Evolutionary conservation across 441 rosid genomes (phyloP).

Genomic region (Euphorbia corollata): DNA sequence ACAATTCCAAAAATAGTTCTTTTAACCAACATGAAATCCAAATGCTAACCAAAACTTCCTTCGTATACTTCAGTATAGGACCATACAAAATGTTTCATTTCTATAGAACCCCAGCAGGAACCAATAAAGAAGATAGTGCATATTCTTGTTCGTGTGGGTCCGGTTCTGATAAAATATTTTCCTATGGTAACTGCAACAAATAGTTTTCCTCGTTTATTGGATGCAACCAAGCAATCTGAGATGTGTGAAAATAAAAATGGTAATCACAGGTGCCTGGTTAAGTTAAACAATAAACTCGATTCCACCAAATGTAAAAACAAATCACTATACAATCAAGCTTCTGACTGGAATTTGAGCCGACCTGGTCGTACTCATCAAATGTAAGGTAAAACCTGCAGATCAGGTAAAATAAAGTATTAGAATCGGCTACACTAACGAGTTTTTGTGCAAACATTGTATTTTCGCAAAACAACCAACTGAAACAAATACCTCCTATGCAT

Average conservation of each 20-base stretch:
- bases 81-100: background rate
- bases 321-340: constrained; percentile 15
- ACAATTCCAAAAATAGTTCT: background rate
- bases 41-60: constrained; percentile 2
- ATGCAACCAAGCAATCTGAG: constrained; percentile 53
- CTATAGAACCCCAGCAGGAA: constrained; percentile 11
- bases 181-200: constrained; percentile 7
- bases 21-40: background rate
- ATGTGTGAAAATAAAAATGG: constrained; percentile 35
- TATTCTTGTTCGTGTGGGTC: constrained; percentile 13
- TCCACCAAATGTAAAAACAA: constrained; percentile 18
- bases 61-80: background rate
- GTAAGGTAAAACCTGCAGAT: constrained; percentile 23
- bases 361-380: constrained; percentile 11
- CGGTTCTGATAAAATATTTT: constrained; percentile 13
- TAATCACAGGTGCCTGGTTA: constrained; percentile 45
- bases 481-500: background rate
- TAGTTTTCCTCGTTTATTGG: constrained; percentile 21
- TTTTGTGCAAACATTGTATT: background rate
- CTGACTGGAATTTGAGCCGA: background rate
- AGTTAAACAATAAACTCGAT: constrained; percentile 40
- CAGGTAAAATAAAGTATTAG: background rate
- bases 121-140: background rate
- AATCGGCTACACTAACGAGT: background rate
- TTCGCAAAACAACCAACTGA: background rate